Evolutionary conservation across 116 monocot genomes (phyloP).

Genomic region (Trichopus zeylanicus): DNA sequence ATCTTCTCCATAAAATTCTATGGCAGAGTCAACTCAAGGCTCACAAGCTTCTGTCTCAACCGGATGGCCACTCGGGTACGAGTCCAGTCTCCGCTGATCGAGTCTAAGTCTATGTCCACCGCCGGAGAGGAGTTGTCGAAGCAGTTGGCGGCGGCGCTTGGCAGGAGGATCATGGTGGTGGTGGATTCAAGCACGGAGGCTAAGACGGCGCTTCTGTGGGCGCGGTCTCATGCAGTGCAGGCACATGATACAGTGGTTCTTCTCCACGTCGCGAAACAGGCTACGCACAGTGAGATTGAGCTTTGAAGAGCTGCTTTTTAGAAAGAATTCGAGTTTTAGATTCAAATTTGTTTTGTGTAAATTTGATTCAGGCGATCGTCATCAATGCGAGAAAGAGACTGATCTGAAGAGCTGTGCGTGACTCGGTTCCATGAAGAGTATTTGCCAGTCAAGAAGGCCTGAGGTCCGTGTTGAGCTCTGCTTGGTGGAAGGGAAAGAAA

Average conservation of each 20-base stretch:
- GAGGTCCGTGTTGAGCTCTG: constrained; percentile 19
- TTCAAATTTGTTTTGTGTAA: not conserved
- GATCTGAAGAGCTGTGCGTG: constrained; percentile 13
- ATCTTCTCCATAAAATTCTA: not conserved
- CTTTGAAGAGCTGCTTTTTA: not conserved
- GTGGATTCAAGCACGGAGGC: constrained; percentile 43
- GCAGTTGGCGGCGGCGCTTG: not conserved
- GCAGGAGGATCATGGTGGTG: constrained; percentile 43
- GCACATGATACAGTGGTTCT: constrained; percentile 42
- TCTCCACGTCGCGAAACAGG: constrained; percentile 29
- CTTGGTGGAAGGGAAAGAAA: no score
- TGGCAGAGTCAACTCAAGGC: constrained; percentile 18
- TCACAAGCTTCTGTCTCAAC: constrained; percentile 41
- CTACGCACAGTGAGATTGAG: constrained; percentile 19
- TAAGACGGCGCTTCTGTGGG: constrained; percentile 52
- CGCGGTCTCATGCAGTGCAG: constrained; percentile 49
- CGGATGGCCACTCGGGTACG: constrained; percentile 23
- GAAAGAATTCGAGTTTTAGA: not conserved
- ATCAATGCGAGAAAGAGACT: not conserved
- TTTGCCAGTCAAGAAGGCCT: constrained; percentile 48
- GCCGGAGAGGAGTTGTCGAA: not conserved
- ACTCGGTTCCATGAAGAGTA: constrained; percentile 30
- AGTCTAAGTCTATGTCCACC: constrained; percentile 4
- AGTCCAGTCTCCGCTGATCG: constrained; percentile 18
- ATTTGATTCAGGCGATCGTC: constrained; percentile 3